Evolutionary conservation across 352 stramenopile genomes (phyloP).

Genomic region (Globisporangium emineosum): DNA sequence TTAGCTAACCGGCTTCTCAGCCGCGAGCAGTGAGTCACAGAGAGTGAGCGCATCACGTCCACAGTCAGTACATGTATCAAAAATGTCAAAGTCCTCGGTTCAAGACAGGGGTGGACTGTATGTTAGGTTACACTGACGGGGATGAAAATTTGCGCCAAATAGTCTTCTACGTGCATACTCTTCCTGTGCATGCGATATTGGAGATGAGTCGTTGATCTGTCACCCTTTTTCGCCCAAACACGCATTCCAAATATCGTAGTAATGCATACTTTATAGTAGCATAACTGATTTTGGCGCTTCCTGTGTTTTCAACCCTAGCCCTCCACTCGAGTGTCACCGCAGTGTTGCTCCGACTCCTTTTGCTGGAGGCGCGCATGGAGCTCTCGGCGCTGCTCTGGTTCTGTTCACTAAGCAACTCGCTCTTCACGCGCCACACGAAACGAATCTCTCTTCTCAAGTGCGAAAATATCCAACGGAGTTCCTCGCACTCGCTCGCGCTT

Average conservation of each 20-base stretch:
- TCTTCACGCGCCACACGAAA: not conserved
- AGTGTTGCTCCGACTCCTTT: not conserved
- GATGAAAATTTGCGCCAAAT: not conserved
- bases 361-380: not conserved
- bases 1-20: slow-evolving; percentile 13
- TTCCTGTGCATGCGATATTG: not conserved
- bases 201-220: too few relatives aligned
- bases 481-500: not conserved
- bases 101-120: not conserved
- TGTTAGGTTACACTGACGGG: not conserved
- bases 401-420: not conserved
- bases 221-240: not conserved
- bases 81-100: not conserved
- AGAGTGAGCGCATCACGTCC: slow-evolving; percentile 6
- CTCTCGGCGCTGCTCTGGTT: not conserved
- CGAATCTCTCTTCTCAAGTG: not conserved
- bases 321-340: not conserved
- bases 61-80: too few relatives aligned
- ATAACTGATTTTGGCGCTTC: not conserved
- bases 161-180: not conserved
- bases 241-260: not conserved
- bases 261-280: not conserved
- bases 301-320: not conserved
- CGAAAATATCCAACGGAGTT: not conserved
- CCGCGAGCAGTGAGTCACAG: slow-evolving; percentile 10